Percentiles rank a stretch among this genome's conserved stretches.
Evolutionary conservation across 495 filamentous ascomycete genomes (phyloP).

Genomic region (Cercophora newfieldiana): DNA sequence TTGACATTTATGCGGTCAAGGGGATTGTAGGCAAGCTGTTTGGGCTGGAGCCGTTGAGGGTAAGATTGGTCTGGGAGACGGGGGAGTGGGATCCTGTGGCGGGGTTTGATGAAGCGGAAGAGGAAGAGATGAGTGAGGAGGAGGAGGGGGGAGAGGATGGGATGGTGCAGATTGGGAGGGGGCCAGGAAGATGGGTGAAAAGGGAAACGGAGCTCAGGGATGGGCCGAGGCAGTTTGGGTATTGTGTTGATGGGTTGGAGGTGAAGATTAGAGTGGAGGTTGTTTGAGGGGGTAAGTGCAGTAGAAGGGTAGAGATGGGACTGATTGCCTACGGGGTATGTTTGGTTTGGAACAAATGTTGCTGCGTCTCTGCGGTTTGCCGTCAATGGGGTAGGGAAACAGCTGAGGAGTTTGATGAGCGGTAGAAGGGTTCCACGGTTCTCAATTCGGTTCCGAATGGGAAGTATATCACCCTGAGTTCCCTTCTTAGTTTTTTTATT

Average conservation of each 20-base stretch:
- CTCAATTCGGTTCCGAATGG: neutral
- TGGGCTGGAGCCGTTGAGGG: slow-evolving; percentile 58
- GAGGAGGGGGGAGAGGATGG: slow-evolving; percentile 9
- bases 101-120: slow-evolving; percentile 60
- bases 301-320: no score
- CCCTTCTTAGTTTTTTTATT: neutral
- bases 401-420: neutral
- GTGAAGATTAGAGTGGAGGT: slow-evolving; percentile 69
- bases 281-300: slow-evolving; percentile 15
- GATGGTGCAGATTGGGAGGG: slow-evolving; percentile 21
- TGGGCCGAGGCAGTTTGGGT: slow-evolving; percentile 77
- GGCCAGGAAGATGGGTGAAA: slow-evolving; percentile 58
- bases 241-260: slow-evolving; percentile 71
- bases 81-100: slow-evolving; percentile 79
- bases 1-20: slow-evolving; percentile 79
- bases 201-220: slow-evolving; percentile 81
- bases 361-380: neutral
- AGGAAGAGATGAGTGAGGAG: slow-evolving; percentile 20
- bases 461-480: neutral
- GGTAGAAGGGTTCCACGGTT: neutral
- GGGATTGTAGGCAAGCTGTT: slow-evolving; percentile 74
- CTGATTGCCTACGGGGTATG: neutral
- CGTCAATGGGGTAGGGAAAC: neutral
- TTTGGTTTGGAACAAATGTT: neutral
- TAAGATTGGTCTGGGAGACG: slow-evolving; percentile 76